Evolutionary conservation across 208 protist genomes (phyloP), one percentile per base, ranked within the genome.

Genomic region (Trypanosoma boissoni): DNA sequence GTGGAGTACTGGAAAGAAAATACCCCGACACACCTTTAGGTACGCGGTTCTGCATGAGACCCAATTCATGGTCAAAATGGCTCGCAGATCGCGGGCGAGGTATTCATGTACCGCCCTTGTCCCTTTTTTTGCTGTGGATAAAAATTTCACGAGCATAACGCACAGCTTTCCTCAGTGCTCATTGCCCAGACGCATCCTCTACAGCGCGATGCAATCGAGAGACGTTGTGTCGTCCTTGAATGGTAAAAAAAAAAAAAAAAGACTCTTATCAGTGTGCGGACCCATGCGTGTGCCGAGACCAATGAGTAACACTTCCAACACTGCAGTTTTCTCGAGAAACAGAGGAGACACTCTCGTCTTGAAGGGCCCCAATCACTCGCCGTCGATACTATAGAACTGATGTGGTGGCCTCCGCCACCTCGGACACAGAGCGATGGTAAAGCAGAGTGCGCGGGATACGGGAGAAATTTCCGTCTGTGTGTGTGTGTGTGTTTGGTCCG

Each of bases 81-180:
- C n/a, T 80, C 62, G 58, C 68, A 58, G 18, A 93, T 28, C 32
- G 60, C 57, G 10, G 71, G 63, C 74, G 87, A 84, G 21, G 77
- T 70, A 48, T 72, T 58, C 12, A 96, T 58, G 65, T 78, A 88
- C 3, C 23, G 80, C 27, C 78, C 77, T 54, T 96, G 98, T 57
- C 97, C 95, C 23, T 76, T 67, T 41, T n/a, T n/a, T n/a, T n/a
- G 94, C 70, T 21, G 99, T 99, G 76, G 89, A 97, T 85, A 99
- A 99, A 37, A 95, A 99, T 72, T 99, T 98, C 97, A 99, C 99
- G 8, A 99, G 75, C 68, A 99, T 92, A 48, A 99, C 92, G 31
- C 94, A 96, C 39, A 99, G 80, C n/a, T 83, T 46, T 53, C 75
- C 64, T 27, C 80, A 77, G 74, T 91, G 85, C 50, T 67, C 64